phyloP scores from a whole-genome alignment of 2,329 filamentous ascomycete species.

The Neoascochyta sp. region DNA sequence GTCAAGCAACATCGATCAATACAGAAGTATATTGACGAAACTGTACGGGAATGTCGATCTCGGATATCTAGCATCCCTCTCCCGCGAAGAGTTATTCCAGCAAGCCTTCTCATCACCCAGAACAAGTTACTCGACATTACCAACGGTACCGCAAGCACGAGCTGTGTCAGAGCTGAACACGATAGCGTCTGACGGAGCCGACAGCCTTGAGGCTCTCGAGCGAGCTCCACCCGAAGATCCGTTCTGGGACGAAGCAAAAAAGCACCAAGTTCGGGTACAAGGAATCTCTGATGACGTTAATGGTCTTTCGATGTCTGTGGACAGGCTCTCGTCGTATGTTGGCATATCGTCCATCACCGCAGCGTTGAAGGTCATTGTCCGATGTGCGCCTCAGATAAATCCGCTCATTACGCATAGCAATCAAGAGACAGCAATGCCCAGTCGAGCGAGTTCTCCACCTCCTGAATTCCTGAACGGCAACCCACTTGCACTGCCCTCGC shows the following conservation, averaged over 20 bases:
- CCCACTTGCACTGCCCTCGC: conserved; percentile 50
- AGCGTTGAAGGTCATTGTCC: conserved; percentile 65
- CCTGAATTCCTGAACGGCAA: conserved; percentile 32
- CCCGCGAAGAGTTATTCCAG: conserved; percentile 46
- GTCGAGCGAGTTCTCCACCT: conserved; percentile 36
- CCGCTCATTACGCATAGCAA: conserved; percentile 47
- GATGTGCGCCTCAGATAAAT: conserved; percentile 51
- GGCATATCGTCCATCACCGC: conserved; percentile 73
- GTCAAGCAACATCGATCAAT: conserved; percentile 48
- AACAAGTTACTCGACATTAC: conserved; percentile 30
- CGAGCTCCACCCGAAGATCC: conserved; percentile 64
- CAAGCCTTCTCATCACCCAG: conserved; percentile 43
- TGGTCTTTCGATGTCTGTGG: conserved; percentile 60
- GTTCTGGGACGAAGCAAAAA: conserved; percentile 62
- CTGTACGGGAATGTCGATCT: conserved; percentile 44
- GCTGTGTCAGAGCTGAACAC: conserved; percentile 37
- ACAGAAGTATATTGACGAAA: conserved; percentile 42
- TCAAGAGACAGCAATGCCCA: conserved; percentile 36
- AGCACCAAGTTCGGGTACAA: conserved; percentile 42
- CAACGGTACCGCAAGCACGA: conserved; percentile 23
- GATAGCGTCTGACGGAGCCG: conserved; percentile 48
- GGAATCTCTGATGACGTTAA: conserved; percentile 67
- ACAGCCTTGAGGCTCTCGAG: conserved; percentile 60
- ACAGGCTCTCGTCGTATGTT: conserved; percentile 62
- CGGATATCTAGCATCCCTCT: conserved; percentile 39